Evolutionary conservation across 768 basidiomycete species (phyloP), one percentile per base, ranked within the genome.

Genomic region (Mycena belliarum): DNA sequence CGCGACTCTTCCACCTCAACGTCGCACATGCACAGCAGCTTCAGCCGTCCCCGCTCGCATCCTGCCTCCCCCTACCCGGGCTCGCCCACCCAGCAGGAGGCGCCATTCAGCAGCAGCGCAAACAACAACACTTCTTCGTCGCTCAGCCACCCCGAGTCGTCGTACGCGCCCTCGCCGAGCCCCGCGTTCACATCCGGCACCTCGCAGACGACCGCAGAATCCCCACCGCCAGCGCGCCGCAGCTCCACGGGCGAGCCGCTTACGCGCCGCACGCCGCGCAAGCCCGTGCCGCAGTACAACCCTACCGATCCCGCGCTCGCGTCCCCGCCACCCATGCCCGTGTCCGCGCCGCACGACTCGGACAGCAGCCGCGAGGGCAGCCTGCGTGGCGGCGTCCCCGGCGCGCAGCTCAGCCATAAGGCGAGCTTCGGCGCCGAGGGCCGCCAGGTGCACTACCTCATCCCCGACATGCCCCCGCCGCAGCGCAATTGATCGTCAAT

Each of bases 201-300:
- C 71, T 61, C 51, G 37, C 51, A 28, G 28, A 14, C 42, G 54
- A 7, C 29, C 56, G 20, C 41, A 4, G 20, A 7, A 4, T 15
- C n/a, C n/a, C n/a, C 33, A 12, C 40, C 29, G 3, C 25, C 25
- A 3, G n/a, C 23, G 24, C 54, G 51, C 26, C 49, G 59, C 45
- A 14, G 42, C 37, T 52, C 55, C 46, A n/a, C 41, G 1, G 51
- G 53, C 44, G 55, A 57, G 55, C 24, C 58, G 8, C n/a, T 28
- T 15, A 16, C 52, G 35, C 69, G 75, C 48, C 75, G 74, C 40
- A 70, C 69, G 45, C 70, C 81, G 26, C 73, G 84, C 45, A 85
- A 85, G 65, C 82, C 84, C 14, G 84, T 84, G n/a, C 84, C 84
- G 11, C 73, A 71, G 16, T 85, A 84, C 60, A 72, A 79, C 60